Conservation (phyloP, 2,329 filamentous ascomycete genomes). For the Pleoardoris graminearum region DNA sequence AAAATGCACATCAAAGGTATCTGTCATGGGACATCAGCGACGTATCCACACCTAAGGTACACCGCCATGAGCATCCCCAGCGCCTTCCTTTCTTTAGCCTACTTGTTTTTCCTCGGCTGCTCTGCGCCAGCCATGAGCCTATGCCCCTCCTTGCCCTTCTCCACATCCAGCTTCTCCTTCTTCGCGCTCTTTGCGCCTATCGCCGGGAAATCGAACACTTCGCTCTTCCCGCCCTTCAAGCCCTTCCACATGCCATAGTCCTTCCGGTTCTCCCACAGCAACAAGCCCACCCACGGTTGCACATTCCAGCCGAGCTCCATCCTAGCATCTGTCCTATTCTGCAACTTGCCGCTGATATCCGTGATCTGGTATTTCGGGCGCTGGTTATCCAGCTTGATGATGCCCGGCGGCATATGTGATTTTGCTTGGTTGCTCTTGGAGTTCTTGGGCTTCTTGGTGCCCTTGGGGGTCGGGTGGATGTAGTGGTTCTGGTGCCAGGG, state of each 20-base stretch:
- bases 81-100: background rate
- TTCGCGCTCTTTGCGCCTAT: constrained; percentile 66
- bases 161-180: constrained; percentile 52
- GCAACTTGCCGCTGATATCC: constrained; percentile 79
- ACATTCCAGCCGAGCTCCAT: constrained; percentile 92
- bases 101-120: constrained; percentile 23
- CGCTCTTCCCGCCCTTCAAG: constrained; percentile 66
- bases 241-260: constrained; percentile 65
- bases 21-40: no score
- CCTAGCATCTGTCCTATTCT: constrained; percentile 71
- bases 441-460: constrained; percentile 34
- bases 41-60: no score
- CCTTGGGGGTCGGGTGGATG: constrained; percentile 62
- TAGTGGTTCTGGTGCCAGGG: constrained; percentile 56
- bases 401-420: constrained; percentile 59
- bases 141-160: constrained; percentile 54
- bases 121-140: constrained; percentile 46
- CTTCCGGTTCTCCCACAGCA: constrained; percentile 70
- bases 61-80: no score
- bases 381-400: constrained; percentile 78
- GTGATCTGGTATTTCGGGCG: constrained; percentile 97
- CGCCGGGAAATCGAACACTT: constrained; percentile 66
- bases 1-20: no score
- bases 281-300: constrained; percentile 89
- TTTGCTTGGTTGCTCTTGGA: constrained; percentile 49